phyloP scores from a whole-genome alignment of 495 filamentous ascomycete genomes.

The Penicillium simplicissimum region DNA sequence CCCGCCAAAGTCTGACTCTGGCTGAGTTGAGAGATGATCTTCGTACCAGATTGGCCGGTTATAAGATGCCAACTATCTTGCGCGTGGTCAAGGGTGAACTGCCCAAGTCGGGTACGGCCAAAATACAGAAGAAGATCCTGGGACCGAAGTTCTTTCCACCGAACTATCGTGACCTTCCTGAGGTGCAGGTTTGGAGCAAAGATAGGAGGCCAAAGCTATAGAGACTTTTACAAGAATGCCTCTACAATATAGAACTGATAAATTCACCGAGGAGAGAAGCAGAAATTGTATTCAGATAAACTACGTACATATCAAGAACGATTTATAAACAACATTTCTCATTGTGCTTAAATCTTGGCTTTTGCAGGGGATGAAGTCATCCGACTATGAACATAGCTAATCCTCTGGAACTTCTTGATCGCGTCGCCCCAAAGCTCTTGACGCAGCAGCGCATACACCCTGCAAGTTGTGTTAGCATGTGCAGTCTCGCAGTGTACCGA shows the following conservation, averaged over 20 bases:
- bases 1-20: constrained; percentile 31
- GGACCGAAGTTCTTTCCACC: constrained; percentile 46
- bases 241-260: background rate
- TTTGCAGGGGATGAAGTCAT: constrained; percentile 31
- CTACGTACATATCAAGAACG: background rate
- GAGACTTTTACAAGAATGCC: background rate
- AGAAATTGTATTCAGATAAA: background rate
- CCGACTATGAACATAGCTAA: constrained; percentile 53
- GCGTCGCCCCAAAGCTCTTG: constrained; percentile 55
- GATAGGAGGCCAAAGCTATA: constrained; percentile 18
- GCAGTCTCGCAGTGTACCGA: no score
- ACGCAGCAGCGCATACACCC: constrained; percentile 48
- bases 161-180: constrained; percentile 31
- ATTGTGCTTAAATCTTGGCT: constrained; percentile 30
- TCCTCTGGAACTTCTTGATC: constrained; percentile 44
- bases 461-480: constrained; percentile 10
- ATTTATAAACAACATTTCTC: background rate
- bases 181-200: constrained; percentile 46
- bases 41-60: constrained; percentile 35
- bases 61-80: constrained; percentile 52
- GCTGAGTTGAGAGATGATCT: constrained; percentile 42
- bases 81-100: constrained; percentile 45
- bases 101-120: constrained; percentile 50
- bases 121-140: constrained; percentile 53
- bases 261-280: background rate